phyloP scores from a whole-genome alignment of 352 stramenopile genomes.

The Pythium aquatile region DNA sequence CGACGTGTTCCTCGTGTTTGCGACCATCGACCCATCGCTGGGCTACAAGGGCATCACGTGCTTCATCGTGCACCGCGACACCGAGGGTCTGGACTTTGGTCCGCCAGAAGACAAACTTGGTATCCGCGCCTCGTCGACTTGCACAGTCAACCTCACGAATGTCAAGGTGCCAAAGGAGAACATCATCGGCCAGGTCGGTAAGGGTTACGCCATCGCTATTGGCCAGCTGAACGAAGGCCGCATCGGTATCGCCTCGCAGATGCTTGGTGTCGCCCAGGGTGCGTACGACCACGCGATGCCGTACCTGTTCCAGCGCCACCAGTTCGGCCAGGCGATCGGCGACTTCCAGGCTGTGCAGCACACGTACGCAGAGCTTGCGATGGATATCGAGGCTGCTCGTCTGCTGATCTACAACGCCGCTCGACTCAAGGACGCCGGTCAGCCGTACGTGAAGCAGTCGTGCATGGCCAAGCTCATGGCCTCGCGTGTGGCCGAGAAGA shows the following conservation, averaged over 20 bases:
- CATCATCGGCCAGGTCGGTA: constrained; percentile 47
- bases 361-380: constrained; percentile 94
- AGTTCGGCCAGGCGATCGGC: constrained; percentile 94
- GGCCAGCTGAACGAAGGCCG: constrained; percentile 95
- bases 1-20: constrained; percentile 96
- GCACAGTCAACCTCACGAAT: constrained; percentile 92
- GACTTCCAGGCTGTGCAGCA: constrained; percentile 97
- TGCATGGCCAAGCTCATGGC: constrained; percentile 97
- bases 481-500: constrained; percentile 94
- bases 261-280: constrained; percentile 95
- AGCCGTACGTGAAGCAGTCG: constrained; percentile 96
- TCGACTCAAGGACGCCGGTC: constrained; percentile 91
- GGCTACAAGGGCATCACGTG: constrained; percentile 98
- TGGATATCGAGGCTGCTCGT: constrained; percentile 93
- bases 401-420: constrained; percentile 95
- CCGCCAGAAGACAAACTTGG: constrained; percentile 97
- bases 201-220: constrained; percentile 98
- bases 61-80: constrained; percentile 96
- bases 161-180: constrained; percentile 88
- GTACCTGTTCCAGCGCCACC: constrained; percentile 95
- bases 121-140: constrained; percentile 95
- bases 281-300: constrained; percentile 95
- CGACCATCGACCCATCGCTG: constrained; percentile 89
- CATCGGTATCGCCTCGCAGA: constrained; percentile 98
- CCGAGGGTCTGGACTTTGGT: constrained; percentile 92